Evolutionary conservation across 805 yeast species (phyloP), one percentile per base, ranked within the genome.

Genomic region (Suhomyces vadensis): DNA sequence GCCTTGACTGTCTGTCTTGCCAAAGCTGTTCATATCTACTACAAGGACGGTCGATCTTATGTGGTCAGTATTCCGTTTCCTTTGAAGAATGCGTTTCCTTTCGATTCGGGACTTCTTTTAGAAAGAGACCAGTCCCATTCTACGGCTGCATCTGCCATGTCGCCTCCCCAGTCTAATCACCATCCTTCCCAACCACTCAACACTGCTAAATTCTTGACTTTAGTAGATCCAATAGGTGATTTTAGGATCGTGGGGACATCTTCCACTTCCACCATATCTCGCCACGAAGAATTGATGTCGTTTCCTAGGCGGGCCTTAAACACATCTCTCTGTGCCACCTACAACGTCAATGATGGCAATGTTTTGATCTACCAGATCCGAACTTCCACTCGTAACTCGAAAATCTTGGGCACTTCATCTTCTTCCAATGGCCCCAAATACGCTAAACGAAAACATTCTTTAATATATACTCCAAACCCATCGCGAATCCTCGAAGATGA

Each of bases 201-300:
- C 43, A 49, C 60, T 35, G 71, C 64, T 31, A 57, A 68, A 41
- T 85, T 87, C 52, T 69, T 88, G 42, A 81, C 95, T 0, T 58
- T 89, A 46, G 73, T 82, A 1, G 95, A 87, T 57, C 92, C 96
- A 0, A 65, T 85, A 48, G 78, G 80, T 2, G 94, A 87, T 3
- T 73, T 87, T 44, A 89, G 95, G 2, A 67, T 80, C 4, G 77
- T 89, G 4, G 80, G 82, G 1, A 81, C 92, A 0, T 80, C 89
- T 0, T 81, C 90, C 1, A 82, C 85, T 0, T 77, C 88, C 0
- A 77, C 81, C 2, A 77, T 87, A 22, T 73, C 86, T 0, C 61
- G 78, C 2, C 65, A 69, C 38, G 94, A 86, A 55, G 75, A 73
- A 41, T 58, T 86, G 23, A 56, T 83, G 20, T 63, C 70, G 29